A percentile compares a stretch with the other conserved stretches of the same genome.
Conservation (phyloP, 306 rosid species). For the Rosa lucieae region DNA sequence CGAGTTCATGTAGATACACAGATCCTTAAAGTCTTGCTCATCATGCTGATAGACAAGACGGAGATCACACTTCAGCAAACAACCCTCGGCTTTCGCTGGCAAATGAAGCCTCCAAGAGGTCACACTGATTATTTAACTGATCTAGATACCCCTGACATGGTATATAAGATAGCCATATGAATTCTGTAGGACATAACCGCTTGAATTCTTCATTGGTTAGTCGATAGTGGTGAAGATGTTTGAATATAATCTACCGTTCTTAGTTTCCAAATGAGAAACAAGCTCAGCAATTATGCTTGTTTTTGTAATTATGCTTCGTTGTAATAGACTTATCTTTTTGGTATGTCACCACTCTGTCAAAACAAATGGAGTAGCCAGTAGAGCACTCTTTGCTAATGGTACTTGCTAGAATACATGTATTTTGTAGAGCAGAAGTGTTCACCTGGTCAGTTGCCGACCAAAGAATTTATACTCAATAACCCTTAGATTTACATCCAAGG, state of each 20-base stretch:
- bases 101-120: conserved; percentile 3
- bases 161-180: background rate
- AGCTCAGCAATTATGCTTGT: background rate
- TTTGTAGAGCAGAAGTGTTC: too few relatives aligned
- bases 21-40: background rate
- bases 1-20: background rate
- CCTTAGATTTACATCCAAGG: too few relatives aligned
- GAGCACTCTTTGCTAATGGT: too few relatives aligned
- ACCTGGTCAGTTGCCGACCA: too few relatives aligned
- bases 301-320: too few relatives aligned
- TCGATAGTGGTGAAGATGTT: background rate
- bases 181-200: too few relatives aligned
- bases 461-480: too few relatives aligned
- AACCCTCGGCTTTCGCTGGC: background rate
- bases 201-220: background rate
- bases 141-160: background rate
- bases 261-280: conserved; percentile 7
- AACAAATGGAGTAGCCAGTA: too few relatives aligned
- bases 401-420: too few relatives aligned
- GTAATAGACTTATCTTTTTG: too few relatives aligned
- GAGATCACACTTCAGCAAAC: background rate
- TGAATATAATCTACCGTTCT: background rate
- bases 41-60: background rate
- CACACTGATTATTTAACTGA: background rate
- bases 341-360: too few relatives aligned